phyloP scores from a whole-genome alignment of 768 basidiomycete genomes.

The Termitomyces sp. region DNA sequence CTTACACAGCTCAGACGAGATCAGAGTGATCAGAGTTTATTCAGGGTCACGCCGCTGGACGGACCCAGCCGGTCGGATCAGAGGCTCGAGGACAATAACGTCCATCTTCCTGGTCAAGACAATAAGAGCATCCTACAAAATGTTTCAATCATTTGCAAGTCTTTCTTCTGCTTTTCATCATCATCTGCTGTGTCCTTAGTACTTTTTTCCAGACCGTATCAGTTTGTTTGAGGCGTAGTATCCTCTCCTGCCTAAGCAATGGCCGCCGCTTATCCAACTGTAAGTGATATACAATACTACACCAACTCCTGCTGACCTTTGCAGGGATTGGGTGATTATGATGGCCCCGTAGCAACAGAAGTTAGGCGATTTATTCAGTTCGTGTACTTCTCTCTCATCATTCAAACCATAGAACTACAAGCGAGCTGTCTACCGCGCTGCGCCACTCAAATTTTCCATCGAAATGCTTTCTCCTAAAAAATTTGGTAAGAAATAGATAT shows the following conservation, averaged over 20 bases:
- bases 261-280: background rate
- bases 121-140: conserved; percentile 29
- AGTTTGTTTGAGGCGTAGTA: background rate
- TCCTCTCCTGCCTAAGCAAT: conserved; percentile 1
- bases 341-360: too few species aligned
- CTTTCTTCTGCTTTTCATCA: conserved; percentile 11
- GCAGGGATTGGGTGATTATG: too few species aligned
- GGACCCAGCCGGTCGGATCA: background rate
- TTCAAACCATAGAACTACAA: too few species aligned
- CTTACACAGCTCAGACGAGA: too few species aligned
- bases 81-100: conserved; percentile 17
- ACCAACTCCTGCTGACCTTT: too few species aligned
- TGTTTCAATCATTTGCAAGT: conserved; percentile 13
- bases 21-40: too few species aligned
- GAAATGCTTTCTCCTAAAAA: too few species aligned
- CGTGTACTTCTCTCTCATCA: too few species aligned
- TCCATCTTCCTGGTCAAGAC: conserved; percentile 15
- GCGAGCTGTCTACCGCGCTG: too few species aligned
- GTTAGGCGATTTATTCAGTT: too few species aligned
- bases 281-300: background rate
- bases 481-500: too few species aligned
- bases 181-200: background rate
- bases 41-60: background rate
- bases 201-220: background rate
- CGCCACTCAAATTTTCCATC: too few species aligned